Conservation (phyloP, 2,329 filamentous ascomycete species). For the Cercospora janseana region DNA sequence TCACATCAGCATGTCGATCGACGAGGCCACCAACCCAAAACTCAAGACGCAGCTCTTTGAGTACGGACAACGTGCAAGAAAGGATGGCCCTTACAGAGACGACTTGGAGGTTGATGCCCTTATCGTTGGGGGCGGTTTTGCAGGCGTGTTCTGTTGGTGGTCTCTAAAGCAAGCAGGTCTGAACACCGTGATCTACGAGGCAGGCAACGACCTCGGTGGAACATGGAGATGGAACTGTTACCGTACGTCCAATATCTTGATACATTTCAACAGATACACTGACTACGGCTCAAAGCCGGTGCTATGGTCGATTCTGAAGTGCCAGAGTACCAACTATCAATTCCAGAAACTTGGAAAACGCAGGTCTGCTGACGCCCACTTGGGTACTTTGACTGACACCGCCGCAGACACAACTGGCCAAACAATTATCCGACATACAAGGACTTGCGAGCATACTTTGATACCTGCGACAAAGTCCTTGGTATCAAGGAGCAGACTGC, state of each 20-base stretch:
- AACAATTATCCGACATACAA: constrained; percentile 29
- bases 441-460: constrained; percentile 58
- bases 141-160: constrained; percentile 44
- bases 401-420: constrained; percentile 18
- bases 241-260: constrained; percentile 38
- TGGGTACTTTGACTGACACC: constrained; percentile 3
- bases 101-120: constrained; percentile 31
- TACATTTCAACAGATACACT: not conserved
- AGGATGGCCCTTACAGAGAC: constrained; percentile 29
- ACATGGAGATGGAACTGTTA: constrained; percentile 49
- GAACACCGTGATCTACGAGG: constrained; percentile 39
- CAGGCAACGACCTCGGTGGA: constrained; percentile 41
- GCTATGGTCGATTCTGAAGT: constrained; percentile 49
- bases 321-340: constrained; percentile 49
- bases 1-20: too few species aligned
- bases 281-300: constrained; percentile 37
- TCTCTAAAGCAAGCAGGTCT: constrained; percentile 27
- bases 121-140: constrained; percentile 44
- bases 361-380: constrained; percentile 33
- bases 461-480: constrained; percentile 57
- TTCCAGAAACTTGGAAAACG: constrained; percentile 47
- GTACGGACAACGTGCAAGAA: constrained; percentile 23
- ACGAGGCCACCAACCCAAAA: constrained; percentile 12
- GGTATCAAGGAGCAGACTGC: constrained; percentile 54
- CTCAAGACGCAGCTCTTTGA: constrained; percentile 18